Percentiles rank a stretch among this genome's conserved stretches.
phyloP scores from a whole-genome alignment of 176 grass and related monocot genomes.

The Neostapfia colusana region DNA sequence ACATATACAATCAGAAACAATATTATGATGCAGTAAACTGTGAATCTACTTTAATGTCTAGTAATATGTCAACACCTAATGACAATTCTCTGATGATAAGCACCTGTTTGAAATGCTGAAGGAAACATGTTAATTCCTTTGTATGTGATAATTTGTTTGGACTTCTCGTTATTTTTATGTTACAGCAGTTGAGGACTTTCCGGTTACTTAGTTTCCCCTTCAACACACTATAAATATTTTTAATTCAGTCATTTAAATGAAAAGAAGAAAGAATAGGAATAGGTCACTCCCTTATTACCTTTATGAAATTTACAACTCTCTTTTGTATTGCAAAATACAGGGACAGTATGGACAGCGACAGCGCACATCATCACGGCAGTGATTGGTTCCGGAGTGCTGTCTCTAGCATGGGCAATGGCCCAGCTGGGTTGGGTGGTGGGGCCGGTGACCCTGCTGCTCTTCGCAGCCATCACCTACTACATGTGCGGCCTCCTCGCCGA shows the following conservation, averaged over 20 bases:
- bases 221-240: not conserved
- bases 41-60: not conserved
- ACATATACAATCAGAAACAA: not conserved
- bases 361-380: no score
- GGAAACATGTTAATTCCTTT: not conserved
- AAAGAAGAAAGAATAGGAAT: not conserved
- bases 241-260: not conserved
- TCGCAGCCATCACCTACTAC: slow-evolving; percentile 79
- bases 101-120: no score
- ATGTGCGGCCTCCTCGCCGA: slow-evolving; percentile 69
- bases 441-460: slow-evolving; percentile 47
- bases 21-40: not conserved
- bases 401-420: no score
- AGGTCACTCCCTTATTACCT: not conserved
- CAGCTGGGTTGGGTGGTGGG: slow-evolving; percentile 80
- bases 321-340: slow-evolving; percentile 24
- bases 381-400: no score
- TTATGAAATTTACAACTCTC: not conserved
- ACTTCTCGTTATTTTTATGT: not conserved
- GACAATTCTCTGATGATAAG: not conserved
- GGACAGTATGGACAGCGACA: no score
- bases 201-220: not conserved
- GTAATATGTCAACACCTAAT: not conserved
- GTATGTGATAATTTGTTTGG: not conserved
- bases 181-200: not conserved